A percentile compares a stretch with the other conserved stretches of the same genome.
Evolutionary conservation across 306 rosid species (phyloP).

Genomic region (Begonia fuchsioides): DNA sequence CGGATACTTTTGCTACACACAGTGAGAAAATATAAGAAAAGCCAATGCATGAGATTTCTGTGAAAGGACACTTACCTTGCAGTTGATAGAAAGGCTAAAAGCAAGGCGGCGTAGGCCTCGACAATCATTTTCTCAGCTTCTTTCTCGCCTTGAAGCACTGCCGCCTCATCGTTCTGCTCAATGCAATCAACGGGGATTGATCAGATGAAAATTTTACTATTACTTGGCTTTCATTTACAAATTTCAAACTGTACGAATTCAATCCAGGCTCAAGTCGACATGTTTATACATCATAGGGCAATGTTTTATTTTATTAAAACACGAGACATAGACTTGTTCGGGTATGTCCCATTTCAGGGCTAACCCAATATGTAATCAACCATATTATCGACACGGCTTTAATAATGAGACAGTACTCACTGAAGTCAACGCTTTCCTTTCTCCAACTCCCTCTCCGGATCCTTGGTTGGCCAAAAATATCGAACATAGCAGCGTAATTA

Average conservation of each 20-base stretch:
- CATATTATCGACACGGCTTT: no score
- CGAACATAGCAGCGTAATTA: slow-evolving; percentile 51
- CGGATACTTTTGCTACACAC: slow-evolving; percentile 29
- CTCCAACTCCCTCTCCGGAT: slow-evolving; percentile 56
- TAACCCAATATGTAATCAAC: no score
- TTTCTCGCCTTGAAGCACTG: slow-evolving; percentile 72
- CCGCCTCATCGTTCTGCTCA: slow-evolving; percentile 65
- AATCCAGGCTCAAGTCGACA: no score
- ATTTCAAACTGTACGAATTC: no score
- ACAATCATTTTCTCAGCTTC: slow-evolving; percentile 82
- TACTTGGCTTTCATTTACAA: no score
- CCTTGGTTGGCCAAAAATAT: slow-evolving; percentile 90
- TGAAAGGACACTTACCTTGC: slow-evolving; percentile 25
- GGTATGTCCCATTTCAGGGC: no score
- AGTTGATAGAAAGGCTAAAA: slow-evolving; percentile 47
- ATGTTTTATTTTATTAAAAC: no score
- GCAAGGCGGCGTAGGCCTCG: slow-evolving; percentile 45
- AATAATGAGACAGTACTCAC: slow-evolving; percentile 25
- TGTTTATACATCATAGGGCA: no score
- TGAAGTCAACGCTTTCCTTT: slow-evolving; percentile 26
- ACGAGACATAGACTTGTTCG: no score
- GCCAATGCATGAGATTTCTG: not conserved
- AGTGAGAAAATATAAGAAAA: slow-evolving; percentile 3
- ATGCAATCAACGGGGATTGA: slow-evolving; percentile 13
- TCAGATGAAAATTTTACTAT: not conserved